Percentiles rank a stretch among this genome's conserved stretches.
Conservation (phyloP, 2,329 filamentous ascomycete genomes). For the Xylariales sp. region DNA sequence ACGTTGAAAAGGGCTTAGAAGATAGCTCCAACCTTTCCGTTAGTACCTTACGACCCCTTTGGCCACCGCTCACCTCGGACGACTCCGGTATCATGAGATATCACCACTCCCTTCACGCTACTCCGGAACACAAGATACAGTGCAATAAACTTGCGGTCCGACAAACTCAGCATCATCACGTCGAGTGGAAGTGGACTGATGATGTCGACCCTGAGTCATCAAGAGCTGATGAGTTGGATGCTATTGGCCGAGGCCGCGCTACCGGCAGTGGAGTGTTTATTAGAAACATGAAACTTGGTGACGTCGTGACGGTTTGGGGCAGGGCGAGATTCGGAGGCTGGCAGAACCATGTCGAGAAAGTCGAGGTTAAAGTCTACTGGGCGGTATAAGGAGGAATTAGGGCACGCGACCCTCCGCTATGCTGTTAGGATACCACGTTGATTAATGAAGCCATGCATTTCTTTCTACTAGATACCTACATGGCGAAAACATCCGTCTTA, state of each 20-base stretch:
- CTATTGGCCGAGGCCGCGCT: conserved; percentile 43
- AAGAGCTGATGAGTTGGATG: conserved; percentile 32
- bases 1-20: conserved; percentile 7
- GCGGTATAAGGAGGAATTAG: too few relatives aligned
- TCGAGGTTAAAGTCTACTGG: conserved; percentile 56
- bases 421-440: too few relatives aligned
- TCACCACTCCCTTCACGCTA: conserved; percentile 31
- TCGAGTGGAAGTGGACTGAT: conserved; percentile 53
- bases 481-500: too few relatives aligned
- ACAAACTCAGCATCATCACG: conserved; percentile 33
- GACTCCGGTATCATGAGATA: conserved; percentile 20
- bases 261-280: conserved; percentile 54
- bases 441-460: too few relatives aligned
- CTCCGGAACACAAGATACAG: conserved; percentile 41
- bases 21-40: conserved; percentile 14
- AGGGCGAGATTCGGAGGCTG: conserved; percentile 53
- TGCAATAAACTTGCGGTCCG: conserved; percentile 36
- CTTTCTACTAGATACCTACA: too few relatives aligned
- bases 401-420: too few relatives aligned
- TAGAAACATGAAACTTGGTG: conserved; percentile 50
- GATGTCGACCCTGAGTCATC: conserved; percentile 37
- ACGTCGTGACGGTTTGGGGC: conserved; percentile 58
- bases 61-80: conserved; percentile 17
- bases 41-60: conserved; percentile 26
- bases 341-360: conserved; percentile 45